phyloP scores from a whole-genome alignment of 2,329 filamentous ascomycete species.

The Ceratocystis cacaofunesta region DNA sequence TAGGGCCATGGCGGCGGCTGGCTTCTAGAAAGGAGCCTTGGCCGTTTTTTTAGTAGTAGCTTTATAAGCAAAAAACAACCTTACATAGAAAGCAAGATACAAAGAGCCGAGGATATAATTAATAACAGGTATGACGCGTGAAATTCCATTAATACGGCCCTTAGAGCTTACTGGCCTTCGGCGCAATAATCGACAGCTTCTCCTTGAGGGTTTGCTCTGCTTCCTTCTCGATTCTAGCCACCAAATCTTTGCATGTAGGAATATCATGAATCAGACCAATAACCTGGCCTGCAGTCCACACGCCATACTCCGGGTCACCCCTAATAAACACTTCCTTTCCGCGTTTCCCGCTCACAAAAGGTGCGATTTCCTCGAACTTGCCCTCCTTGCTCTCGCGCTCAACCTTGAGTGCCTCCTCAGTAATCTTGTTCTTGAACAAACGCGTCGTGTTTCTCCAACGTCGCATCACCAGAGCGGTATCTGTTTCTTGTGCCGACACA shows the following conservation, averaged over 20 bases:
- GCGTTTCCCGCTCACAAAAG: constrained; percentile 76
- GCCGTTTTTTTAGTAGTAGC: too few species aligned
- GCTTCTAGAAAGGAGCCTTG: too few species aligned
- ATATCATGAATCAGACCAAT: constrained; percentile 80
- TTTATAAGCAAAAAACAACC: too few species aligned
- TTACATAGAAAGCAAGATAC: too few species aligned
- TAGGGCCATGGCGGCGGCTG: too few species aligned
- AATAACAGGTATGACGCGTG: too few species aligned
- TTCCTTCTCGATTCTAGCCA: constrained; percentile 62
- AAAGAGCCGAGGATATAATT: too few species aligned
- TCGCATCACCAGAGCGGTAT: constrained; percentile 75
- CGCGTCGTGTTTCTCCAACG: constrained; percentile 88
- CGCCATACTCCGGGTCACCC: constrained; percentile 79
- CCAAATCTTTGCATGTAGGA: constrained; percentile 54
- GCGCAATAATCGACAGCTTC: constrained; percentile 39
- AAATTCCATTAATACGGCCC: not conserved
- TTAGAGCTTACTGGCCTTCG: constrained; percentile 43
- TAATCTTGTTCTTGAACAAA: constrained; percentile 81
- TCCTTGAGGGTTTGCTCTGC: constrained; percentile 51
- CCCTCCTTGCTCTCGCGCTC: constrained; percentile 71
- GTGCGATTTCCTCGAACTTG: constrained; percentile 78
- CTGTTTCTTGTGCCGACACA: constrained; percentile 72
- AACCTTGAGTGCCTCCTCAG: constrained; percentile 62
- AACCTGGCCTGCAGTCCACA: constrained; percentile 95
- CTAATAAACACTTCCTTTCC: constrained; percentile 84